Evolutionary conservation across 1,139 yeast species (phyloP), one percentile per base, ranked within the genome.

Genomic region (Saccharomyces hybrid): DNA sequence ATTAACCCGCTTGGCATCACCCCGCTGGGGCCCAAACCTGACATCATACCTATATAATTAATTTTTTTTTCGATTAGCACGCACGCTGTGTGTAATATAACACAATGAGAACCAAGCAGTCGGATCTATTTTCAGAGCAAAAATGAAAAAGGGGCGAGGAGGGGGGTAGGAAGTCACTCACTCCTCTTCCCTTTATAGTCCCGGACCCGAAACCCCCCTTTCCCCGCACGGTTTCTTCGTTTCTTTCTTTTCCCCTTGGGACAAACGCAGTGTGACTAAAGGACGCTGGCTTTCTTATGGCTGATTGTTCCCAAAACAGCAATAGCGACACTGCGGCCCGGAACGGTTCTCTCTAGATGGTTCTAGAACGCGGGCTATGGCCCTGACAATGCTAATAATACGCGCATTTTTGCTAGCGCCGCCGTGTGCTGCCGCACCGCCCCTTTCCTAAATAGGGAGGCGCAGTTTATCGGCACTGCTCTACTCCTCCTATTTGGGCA

Each of bases 21-120:
- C 2, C 96, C 98, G 6, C 69, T 86, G 48, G 99, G 99, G 2
- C 99, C 99, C 21, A 64, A 85, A 50, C 96, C 96, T 44, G 73
- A 88, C 65, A 86, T 89, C 58, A 67, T 76, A 60, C 78, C 81
- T 14, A 62, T 75, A 29, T 34, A 51, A 16, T 6, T 29, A 11
- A 0, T 29, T 29, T 29, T 29, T 29, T 29, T 29, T 29, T 29
- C 32, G 2, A 29, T 29, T 29, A 29, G 32, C 32, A 2, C 32
- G 32, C 32, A 29, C 32, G 32, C 32, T 9, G n/a, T 29, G 32
- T 11, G 32, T 11, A 29, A 29, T 29, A 29, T 29, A 29, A 29
- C 4, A 29, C 32, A 29, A 29, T 29, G 4, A 29, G 32, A 29
- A 29, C 4, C 32, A 29, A 29, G 32, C 32, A 29, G 32, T 29